Base-by-base conservation (phyloP, 2,329 filamentous ascomycete species). In the Hypoxylon sp. region DNA sequence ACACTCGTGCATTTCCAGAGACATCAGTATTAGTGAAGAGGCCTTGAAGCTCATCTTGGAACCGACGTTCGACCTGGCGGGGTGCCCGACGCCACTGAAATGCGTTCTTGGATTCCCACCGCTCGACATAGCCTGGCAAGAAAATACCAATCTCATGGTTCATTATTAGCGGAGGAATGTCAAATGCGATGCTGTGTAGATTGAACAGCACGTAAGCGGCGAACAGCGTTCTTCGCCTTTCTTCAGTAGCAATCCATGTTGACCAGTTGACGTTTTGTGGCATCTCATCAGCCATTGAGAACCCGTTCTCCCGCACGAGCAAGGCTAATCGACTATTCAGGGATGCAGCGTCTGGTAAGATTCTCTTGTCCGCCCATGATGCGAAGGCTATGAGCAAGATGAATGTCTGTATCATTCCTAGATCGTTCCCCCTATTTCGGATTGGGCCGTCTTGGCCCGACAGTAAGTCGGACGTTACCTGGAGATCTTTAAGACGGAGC, bases 161-260 rank as follows among this genome's bases (percentile, higher is more conserved):
- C 48, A 84, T 67, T 21, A 87, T 79, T 38, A 84, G 73, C 0
- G 84, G 83, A 23, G 83, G 82, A 11, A 85, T 82, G 68, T 86
- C 83, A 73, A 85, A 87, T 64, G 84, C 84, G 50, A 87, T 83
- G 27, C 80, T 83, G 60, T 86, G 84, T 1, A 87, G 75, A 64
- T 86, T 85, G 57, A 83, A 83, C 63, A 86, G 51, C n/a, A 63
- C 58, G 38, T 68, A 72, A 79, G 69, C 81, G 79, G 69, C 84
- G 81, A 56, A 84, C 79, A 57, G 83, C 80, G 49, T 83, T 74
- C 66, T 85, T 83, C 17, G 82, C 35, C 48, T 55, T 27, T 85
- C 51, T 81, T 77, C 63, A 78, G 77, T 54, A 78, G 79, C 1
- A 79, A 79, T 70, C 85, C 83, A 74, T n/a, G 75, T 74, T 17